Evolutionary conservation across 176 grass and related monocot genomes (phyloP).

Genomic region (Echinochloa phyllopogon): DNA sequence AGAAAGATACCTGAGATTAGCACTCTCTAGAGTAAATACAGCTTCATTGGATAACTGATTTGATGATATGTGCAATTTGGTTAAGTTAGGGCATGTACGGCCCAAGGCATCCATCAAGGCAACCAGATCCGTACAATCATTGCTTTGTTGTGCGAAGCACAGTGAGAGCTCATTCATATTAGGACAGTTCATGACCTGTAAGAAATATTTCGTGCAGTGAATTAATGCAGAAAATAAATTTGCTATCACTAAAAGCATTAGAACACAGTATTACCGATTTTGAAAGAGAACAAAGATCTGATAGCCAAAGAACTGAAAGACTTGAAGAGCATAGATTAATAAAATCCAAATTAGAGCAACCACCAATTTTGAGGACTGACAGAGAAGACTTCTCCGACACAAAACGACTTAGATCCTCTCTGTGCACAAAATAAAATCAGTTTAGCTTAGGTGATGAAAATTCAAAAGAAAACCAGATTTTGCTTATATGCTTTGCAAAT

Average conservation of each 20-base stretch:
- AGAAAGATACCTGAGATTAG: conserved; percentile 76
- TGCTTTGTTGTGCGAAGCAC: conserved; percentile 72
- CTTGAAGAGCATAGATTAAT: conserved; percentile 85
- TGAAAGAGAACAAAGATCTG: conserved; percentile 77
- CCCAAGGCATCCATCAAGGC: conserved; percentile 77
- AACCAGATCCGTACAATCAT: conserved; percentile 75
- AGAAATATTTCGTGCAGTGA: conserved; percentile 34
- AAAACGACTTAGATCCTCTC: conserved; percentile 77
- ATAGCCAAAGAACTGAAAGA: conserved; percentile 79
- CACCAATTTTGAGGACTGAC: conserved; percentile 72
- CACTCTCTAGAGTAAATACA: conserved; percentile 79
- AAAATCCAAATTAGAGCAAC: conserved; percentile 77
- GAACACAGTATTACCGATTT: conserved; percentile 67
- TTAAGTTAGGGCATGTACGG: conserved; percentile 71
- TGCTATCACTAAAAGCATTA: background rate
- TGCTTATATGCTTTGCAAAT: background rate
- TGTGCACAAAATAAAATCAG: conserved; percentile 49
- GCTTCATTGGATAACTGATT: conserved; percentile 79
- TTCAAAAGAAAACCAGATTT: background rate
- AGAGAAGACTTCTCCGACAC: conserved; percentile 73
- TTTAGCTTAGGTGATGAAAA: conserved; percentile 27
- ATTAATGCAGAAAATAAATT: conserved; percentile 25
- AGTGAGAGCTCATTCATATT: conserved; percentile 87
- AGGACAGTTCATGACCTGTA: conserved; percentile 83
- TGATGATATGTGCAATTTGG: conserved; percentile 82